Percentiles rank a stretch among this genome's conserved stretches.
phyloP scores from a whole-genome alignment of 106 monocot species.

The Platanthera zijinensis region DNA sequence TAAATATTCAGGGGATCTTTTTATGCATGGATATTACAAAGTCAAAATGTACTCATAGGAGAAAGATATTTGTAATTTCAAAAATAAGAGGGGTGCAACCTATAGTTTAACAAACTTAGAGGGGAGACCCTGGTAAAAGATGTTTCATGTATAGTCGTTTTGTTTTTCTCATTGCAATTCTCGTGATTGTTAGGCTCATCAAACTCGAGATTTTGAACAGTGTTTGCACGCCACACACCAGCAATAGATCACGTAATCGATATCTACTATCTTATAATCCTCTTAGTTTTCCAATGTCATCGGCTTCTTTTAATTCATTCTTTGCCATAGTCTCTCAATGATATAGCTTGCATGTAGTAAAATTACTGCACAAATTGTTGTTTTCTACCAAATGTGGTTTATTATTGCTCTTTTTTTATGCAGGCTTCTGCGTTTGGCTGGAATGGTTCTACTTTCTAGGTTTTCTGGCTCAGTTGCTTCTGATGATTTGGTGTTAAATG shows the following conservation, averaged over 20 bases:
- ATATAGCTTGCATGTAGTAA: not conserved
- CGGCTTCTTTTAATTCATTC: not conserved
- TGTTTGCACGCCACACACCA: conserved; percentile 85
- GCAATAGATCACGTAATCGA: conserved; percentile 52
- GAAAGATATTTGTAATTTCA: too few species aligned
- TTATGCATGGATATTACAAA: too few species aligned
- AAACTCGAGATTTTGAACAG: conserved; percentile 62
- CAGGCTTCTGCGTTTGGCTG: conserved; percentile 12
- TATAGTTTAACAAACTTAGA: too few species aligned
- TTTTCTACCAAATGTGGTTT: not conserved
- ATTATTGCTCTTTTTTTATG: not conserved
- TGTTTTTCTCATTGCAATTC: conserved; percentile 38
- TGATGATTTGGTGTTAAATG: not conserved
- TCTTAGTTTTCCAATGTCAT: not conserved
- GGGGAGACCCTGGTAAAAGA: not conserved
- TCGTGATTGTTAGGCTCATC: conserved; percentile 56
- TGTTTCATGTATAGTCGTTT: not conserved
- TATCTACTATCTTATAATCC: conserved; percentile 2
- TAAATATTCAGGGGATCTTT: too few species aligned
- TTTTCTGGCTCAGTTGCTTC: not conserved
- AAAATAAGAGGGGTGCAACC: too few species aligned
- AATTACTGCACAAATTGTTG: not conserved
- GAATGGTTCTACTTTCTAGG: conserved; percentile 12
- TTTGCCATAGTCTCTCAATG: not conserved
- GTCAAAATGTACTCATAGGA: too few species aligned